Evolutionary conservation across 768 basidiomycete species (phyloP), one percentile per base, ranked within the genome.

Genomic region (Hericium rajendrae): DNA sequence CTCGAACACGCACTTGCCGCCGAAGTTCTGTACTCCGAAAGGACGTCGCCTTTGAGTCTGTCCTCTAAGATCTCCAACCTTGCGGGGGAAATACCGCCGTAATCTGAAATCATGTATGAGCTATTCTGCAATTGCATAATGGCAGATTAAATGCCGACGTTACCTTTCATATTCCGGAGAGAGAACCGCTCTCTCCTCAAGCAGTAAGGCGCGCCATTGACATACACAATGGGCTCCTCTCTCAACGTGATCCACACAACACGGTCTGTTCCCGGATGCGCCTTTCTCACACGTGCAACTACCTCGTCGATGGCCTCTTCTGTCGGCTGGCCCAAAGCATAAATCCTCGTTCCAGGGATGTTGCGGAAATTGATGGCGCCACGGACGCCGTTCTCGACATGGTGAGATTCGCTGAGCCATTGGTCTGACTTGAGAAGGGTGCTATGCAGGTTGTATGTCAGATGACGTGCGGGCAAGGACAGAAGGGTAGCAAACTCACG

Each of bases 311-410:
- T 85, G 2, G 93, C 95, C 57, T 89, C 88, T 51, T 85, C 72
- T 0, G 91, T 92, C 2, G 97, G 97, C 68, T 98, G 97, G 0
- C 93, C 94, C 28, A 97, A 82, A 0, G 93, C 94, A 61, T 91
- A 99, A 37, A 97, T 86, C 48, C 85, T 83, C 20, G 86, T 87
- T 5, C 77, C 78, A 0, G 86, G 83, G 40, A 97, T 81, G 56
- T 86, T 86, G 54, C 97, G 82, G 76, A 97, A 97, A 66, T 97
- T 97, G 71, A 91, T 88, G 2, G 91, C 93, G n/a, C 97, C 97
- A 2, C 91, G 85, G 51, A 98, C 81, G 40, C 80, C 84, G 49
- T 82, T 70, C 51, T 80, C 76, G 43, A 87, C 82, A 50, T 76
- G 78, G 57, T 83, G 75, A 46, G 85, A 87, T 68, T 90, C 83